Evolutionary conservation across 495 filamentous ascomycete genomes (phyloP).

Genomic region (Hyphodiscus hymeniophilus): DNA sequence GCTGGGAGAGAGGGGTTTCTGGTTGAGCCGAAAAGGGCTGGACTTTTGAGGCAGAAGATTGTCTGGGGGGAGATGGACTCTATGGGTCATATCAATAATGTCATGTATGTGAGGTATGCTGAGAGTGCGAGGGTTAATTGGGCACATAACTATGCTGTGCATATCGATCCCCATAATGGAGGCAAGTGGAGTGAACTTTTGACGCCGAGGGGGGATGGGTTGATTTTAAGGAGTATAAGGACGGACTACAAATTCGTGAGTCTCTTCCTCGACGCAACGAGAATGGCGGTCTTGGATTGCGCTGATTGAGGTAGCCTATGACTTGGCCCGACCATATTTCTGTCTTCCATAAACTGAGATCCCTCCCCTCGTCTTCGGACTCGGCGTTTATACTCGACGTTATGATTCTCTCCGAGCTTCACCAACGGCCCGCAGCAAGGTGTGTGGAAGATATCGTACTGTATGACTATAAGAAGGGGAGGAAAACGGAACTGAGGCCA

Average conservation of each 20-base stretch:
- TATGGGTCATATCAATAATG: slow-evolving; percentile 78
- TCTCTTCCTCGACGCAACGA: neutral
- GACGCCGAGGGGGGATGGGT: slow-evolving; percentile 54
- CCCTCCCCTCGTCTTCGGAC: slow-evolving; percentile 22
- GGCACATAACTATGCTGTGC: slow-evolving; percentile 63
- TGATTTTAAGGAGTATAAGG: slow-evolving; percentile 76
- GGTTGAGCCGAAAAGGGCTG: slow-evolving; percentile 52
- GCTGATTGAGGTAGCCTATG: slow-evolving; percentile 56
- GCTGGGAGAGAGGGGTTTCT: slow-evolving; percentile 79
- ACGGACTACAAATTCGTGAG: slow-evolving; percentile 88
- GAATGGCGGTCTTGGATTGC: neutral
- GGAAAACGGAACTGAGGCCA: slow-evolving; percentile 48
- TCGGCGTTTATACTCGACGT: slow-evolving; percentile 43
- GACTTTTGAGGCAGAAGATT: slow-evolving; percentile 63
- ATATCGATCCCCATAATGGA: slow-evolving; percentile 58
- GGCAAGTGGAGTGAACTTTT: slow-evolving; percentile 64
- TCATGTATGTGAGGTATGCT: slow-evolving; percentile 75
- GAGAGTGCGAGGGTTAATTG: slow-evolving; percentile 81
- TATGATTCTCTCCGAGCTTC: slow-evolving; percentile 68
- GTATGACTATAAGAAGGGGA: slow-evolving; percentile 66
- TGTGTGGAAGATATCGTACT: slow-evolving; percentile 77
- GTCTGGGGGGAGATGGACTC: slow-evolving; percentile 86
- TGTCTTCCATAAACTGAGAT: slow-evolving; percentile 74
- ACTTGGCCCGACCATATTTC: slow-evolving; percentile 80
- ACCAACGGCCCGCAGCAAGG: slow-evolving; percentile 68